Evolutionary conservation across 2,329 filamentous ascomycete genomes (phyloP).

Genomic region (Orbilia oligospora): DNA sequence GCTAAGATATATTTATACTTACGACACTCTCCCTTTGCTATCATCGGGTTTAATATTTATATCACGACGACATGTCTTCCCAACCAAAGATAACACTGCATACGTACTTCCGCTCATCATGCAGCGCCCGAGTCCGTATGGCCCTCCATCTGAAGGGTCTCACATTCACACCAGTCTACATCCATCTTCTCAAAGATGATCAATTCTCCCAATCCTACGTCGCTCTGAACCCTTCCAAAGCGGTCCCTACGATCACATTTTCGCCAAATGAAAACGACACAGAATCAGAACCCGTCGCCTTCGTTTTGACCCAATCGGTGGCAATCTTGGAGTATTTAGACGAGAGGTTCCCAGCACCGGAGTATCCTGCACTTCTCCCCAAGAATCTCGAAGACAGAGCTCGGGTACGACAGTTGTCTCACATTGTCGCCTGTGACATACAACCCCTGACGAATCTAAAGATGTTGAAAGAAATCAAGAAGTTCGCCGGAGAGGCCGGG

Average conservation of each 20-base stretch:
- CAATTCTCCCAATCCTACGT: slow-evolving; percentile 70
- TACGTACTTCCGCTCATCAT: slow-evolving; percentile 76
- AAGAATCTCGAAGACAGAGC: slow-evolving; percentile 68
- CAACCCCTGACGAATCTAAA: slow-evolving; percentile 75
- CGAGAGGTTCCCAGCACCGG: slow-evolving; percentile 69
- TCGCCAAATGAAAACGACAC: slow-evolving; percentile 59
- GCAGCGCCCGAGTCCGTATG: slow-evolving; percentile 75
- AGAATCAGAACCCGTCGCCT: slow-evolving; percentile 60
- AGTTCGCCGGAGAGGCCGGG: slow-evolving; percentile 68
- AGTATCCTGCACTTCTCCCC: slow-evolving; percentile 69
- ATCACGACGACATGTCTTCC: slow-evolving; percentile 21
- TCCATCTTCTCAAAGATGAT: slow-evolving; percentile 73
- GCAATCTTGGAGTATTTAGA: slow-evolving; percentile 76
- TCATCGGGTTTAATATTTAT: neutral
- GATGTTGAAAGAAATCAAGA: slow-evolving; percentile 70
- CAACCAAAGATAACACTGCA: slow-evolving; percentile 68
- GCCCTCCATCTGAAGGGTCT: slow-evolving; percentile 73
- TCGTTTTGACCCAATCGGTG: slow-evolving; percentile 73
- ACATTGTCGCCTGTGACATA: slow-evolving; percentile 73
- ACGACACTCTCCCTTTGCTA: too few species aligned
- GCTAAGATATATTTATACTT: too few species aligned
- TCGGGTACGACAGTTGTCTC: slow-evolving; percentile 71
- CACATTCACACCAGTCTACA: slow-evolving; percentile 68
- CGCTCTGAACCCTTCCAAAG: slow-evolving; percentile 71
- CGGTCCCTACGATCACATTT: slow-evolving; percentile 72